phyloP scores from a whole-genome alignment of 108 stramenopile species.

The Fistulifera solaris region DNA sequence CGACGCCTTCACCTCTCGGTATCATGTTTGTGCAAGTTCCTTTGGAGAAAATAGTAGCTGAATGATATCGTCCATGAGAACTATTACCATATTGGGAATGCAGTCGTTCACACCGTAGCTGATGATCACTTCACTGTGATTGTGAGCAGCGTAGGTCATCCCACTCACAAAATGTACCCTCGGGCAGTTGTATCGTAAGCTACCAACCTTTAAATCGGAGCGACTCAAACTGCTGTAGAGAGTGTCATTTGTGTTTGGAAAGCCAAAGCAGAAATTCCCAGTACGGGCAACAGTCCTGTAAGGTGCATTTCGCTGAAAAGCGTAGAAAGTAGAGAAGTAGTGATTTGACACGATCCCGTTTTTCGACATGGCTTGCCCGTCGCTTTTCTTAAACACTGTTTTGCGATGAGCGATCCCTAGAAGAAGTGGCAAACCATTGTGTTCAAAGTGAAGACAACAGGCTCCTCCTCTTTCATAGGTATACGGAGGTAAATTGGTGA shows the following conservation, averaged over 20 bases:
- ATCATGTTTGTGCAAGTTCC: background rate
- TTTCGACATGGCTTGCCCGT: background rate
- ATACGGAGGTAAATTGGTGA: background rate
- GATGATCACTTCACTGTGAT: constrained; percentile 24
- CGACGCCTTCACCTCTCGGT: background rate
- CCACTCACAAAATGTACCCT: constrained; percentile 38
- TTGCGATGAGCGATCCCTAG: constrained; percentile 6
- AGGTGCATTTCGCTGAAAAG: background rate
- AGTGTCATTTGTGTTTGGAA: background rate
- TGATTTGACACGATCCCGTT: background rate
- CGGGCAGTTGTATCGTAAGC: constrained; percentile 20
- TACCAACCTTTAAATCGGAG: background rate
- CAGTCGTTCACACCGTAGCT: constrained; percentile 60
- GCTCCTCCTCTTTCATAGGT: constrained; percentile 6
- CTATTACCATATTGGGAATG: constrained; percentile 28
- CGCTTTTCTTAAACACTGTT: background rate
- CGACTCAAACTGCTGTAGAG: constrained; percentile 4
- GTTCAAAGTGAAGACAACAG: constrained; percentile 1
- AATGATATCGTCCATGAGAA: constrained; percentile 25
- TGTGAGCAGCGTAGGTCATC: constrained; percentile 27
- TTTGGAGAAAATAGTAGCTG: constrained; percentile 3
- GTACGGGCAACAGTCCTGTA: constrained; percentile 10
- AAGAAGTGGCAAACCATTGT: background rate
- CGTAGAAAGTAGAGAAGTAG: constrained; percentile 10
- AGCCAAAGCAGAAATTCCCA: constrained; percentile 16